Base-by-base conservation (phyloP, 1,284 basidiomycete species). In the Microbotryum saponariae region DNA sequence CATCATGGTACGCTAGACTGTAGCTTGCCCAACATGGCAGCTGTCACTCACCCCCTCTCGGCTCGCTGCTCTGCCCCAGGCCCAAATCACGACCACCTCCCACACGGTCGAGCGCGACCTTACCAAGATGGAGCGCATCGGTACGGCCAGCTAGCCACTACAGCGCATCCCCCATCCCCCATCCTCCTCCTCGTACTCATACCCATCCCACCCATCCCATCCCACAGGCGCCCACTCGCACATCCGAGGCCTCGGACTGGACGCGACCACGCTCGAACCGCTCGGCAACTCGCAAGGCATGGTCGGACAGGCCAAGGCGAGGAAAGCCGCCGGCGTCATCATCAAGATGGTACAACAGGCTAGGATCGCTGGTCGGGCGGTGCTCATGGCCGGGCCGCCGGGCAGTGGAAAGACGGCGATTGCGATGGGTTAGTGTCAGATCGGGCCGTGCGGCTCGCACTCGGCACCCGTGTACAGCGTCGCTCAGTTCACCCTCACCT, bases 301-400 rank as follows among this genome's bases (percentile, higher is more conserved):
- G 87, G 91, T 98, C 33, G 94, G 94, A 0, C 94, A 98, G 75
- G 88, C 81, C 20, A 90, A 91, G 74, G 94, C 94, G 21, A 83
- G 94, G 45, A 96, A 94, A 76, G 94, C 94, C 1, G 94, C 94
- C 0, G 94, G 93, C 6, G 88, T 97, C 80, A 93, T 97, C 68
- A 82, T 97, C 71, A 93, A 89, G 78, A 96, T 98, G 92, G 92
- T 98, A 1, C 90, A 96, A 76, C 89, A 96, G 71, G 91, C 90
- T 21, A 82, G 86, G 58, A 97, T 98, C 74, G 91, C 93, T 0
- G 94, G 94, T 44, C 83, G 93, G 56, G 90, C 92, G 7, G 93
- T 97, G 77, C 80, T 97, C 59, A 96, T 97, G 76, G 92, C 93
- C 20, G 94, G 94, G 0, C 94, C 94, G 4, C 93, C 93, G 12